Evolutionary conservation across 1,139 yeast genomes (phyloP).

Genomic region (Candida smagusa): DNA sequence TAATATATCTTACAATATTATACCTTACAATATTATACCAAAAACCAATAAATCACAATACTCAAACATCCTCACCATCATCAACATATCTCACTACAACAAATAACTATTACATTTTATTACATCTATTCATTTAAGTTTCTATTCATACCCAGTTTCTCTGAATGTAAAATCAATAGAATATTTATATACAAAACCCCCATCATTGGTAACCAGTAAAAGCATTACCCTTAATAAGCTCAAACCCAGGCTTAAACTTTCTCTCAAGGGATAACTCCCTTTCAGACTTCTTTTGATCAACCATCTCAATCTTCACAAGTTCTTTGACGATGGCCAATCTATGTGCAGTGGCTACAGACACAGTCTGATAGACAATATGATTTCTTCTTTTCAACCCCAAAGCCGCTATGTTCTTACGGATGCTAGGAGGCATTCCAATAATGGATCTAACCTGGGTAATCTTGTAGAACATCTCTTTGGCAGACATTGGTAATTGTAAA

Average conservation of each 20-base stretch:
- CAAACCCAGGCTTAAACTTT: slow-evolving; percentile 57
- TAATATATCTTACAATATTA: too few species aligned
- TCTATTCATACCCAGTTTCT: too few species aligned
- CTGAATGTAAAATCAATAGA: too few species aligned
- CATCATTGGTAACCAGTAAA: not conserved
- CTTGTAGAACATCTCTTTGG: slow-evolving; percentile 37
- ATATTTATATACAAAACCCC: too few species aligned
- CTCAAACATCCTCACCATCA: too few species aligned
- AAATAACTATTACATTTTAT: too few species aligned
- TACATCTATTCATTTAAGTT: too few species aligned
- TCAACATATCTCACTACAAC: too few species aligned
- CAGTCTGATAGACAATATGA: slow-evolving; percentile 68
- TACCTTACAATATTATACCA: too few species aligned
- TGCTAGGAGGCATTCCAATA: slow-evolving; percentile 76
- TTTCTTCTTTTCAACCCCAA: slow-evolving; percentile 78
- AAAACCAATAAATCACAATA: too few species aligned
- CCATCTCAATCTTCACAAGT: slow-evolving; percentile 79
- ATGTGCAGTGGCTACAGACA: slow-evolving; percentile 81
- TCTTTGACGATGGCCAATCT: slow-evolving; percentile 82
- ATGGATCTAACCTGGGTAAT: slow-evolving; percentile 78
- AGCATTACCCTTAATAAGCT: slow-evolving; percentile 10
- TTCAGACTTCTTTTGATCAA: slow-evolving; percentile 48
- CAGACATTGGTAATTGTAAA: slow-evolving; percentile 12
- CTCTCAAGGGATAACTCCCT: slow-evolving; percentile 55
- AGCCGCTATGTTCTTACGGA: slow-evolving; percentile 62